A percentile compares a stretch with the other conserved stretches of the same genome.
Conservation (phyloP, 805 yeast species). For the Novakomyces olei region DNA sequence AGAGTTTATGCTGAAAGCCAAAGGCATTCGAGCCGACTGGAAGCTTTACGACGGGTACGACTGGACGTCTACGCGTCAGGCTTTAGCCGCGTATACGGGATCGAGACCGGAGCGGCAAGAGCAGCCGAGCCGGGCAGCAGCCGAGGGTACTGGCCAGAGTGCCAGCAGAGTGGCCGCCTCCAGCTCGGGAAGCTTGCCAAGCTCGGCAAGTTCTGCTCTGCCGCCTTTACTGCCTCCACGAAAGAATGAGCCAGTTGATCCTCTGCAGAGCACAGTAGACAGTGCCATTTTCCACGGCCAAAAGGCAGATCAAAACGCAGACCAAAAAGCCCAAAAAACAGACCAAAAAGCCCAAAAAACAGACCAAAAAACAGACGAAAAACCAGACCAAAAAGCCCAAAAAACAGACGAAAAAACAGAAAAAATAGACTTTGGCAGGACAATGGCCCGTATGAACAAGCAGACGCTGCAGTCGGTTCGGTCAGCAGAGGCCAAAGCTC, state of each 20-base stretch:
- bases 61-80: conserved; percentile 55
- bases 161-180: conserved; percentile 28
- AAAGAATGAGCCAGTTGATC: conserved; percentile 16
- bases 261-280: conserved; percentile 10
- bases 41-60: conserved; percentile 74
- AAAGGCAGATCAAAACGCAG: too few relatives aligned
- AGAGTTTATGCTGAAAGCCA: conserved; percentile 5
- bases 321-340: too few relatives aligned
- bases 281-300: too few relatives aligned
- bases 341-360: too few relatives aligned
- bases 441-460: conserved; percentile 11
- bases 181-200: conserved; percentile 57
- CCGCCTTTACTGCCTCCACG: conserved; percentile 19
- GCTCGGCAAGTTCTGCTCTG: conserved; percentile 34
- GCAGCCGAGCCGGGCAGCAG: conserved; percentile 5
- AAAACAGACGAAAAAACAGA: too few relatives aligned
- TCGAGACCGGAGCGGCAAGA: conserved; percentile 27
- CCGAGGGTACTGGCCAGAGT: conserved; percentile 7
- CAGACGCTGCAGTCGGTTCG: conserved; percentile 36
- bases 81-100: conserved; percentile 41
- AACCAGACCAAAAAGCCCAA: too few relatives aligned
- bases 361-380: too few relatives aligned
- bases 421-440: conserved; percentile 6
- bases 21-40: conserved; percentile 14
- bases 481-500: conserved; percentile 36